Percentiles rank a stretch among this genome's conserved stretches.
Conservation (phyloP, 805 yeast genomes). For the Nakazawaea siamensis region DNA sequence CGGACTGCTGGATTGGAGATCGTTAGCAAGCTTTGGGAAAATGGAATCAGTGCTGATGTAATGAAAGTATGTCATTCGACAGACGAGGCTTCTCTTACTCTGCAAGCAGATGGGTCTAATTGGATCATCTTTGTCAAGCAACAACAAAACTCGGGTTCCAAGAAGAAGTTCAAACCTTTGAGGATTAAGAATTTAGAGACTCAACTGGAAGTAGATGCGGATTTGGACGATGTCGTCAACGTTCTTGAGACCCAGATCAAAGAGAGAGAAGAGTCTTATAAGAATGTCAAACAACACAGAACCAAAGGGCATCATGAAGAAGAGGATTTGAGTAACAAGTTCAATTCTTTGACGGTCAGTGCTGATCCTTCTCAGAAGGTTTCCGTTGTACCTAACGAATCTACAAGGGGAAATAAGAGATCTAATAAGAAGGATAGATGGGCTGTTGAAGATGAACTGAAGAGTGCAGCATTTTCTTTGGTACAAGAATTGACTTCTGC, state of each 20-base stretch:
- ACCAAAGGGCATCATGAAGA: constrained; percentile 12
- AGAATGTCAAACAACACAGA: background rate
- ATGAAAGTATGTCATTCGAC: constrained; percentile 31
- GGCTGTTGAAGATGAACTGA: constrained; percentile 69
- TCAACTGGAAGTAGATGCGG: constrained; percentile 64
- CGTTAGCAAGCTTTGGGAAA: constrained; percentile 60
- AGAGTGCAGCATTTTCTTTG: constrained; percentile 46
- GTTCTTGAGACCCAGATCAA: constrained; percentile 24
- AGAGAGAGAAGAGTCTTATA: constrained; percentile 11
- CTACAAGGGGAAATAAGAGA: constrained; percentile 59
- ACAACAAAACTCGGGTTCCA: constrained; percentile 38
- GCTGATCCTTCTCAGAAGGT: constrained; percentile 42
- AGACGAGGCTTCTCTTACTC: constrained; percentile 62
- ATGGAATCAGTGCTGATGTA: constrained; percentile 74
- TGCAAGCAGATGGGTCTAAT: constrained; percentile 61
- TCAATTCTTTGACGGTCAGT: constrained; percentile 18
- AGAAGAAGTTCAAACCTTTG: constrained; percentile 65
- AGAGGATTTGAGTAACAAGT: constrained; percentile 9
- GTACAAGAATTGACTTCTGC: constrained; percentile 50
- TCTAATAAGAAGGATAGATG: constrained; percentile 69
- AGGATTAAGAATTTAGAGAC: constrained; percentile 57
- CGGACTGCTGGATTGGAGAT: constrained; percentile 57
- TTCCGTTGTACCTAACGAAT: constrained; percentile 73
- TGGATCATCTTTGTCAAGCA: constrained; percentile 78
- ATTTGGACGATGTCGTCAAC: constrained; percentile 53